Percentiles rank a stretch among this genome's conserved stretches.
phyloP scores from a whole-genome alignment of 139 green algal species.

The Chlamydomonas applanata region DNA sequence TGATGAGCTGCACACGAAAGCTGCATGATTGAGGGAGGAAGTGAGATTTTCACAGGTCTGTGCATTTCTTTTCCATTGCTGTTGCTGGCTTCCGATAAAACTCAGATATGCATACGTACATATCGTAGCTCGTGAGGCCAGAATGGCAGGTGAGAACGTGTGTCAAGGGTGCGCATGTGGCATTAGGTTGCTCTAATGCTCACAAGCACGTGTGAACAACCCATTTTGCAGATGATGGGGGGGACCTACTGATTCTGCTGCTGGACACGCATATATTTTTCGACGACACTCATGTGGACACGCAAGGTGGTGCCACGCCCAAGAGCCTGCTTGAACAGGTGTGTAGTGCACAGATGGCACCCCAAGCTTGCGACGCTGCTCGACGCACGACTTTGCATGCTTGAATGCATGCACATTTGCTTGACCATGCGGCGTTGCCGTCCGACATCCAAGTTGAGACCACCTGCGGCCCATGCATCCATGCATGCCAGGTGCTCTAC shows the following conservation, averaged over 20 bases:
- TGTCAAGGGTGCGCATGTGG: not conserved
- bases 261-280: constrained; percentile 18
- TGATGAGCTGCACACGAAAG: too few relatives aligned
- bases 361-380: too few relatives aligned
- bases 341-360: too few relatives aligned
- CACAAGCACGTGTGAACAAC: not conserved
- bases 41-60: too few relatives aligned
- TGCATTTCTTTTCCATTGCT: too few relatives aligned
- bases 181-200: not conserved
- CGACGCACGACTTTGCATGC: too few relatives aligned
- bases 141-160: not conserved
- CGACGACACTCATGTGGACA: not conserved
- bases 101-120: too few relatives aligned
- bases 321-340: constrained; percentile 20
- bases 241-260: constrained; percentile 28
- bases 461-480: not conserved
- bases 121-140: too few relatives aligned
- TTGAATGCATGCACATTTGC: too few relatives aligned
- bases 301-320: not conserved
- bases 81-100: too few relatives aligned
- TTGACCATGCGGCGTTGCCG: not conserved
- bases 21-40: too few relatives aligned
- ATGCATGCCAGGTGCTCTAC: constrained; percentile 17
- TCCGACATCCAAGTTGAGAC: not conserved
- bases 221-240: constrained; percentile 7